Percentiles rank a stretch among this genome's conserved stretches.
Conservation (phyloP, 1,284 basidiomycete species). For the Cutaneotrichosporon arboriforme region DNA sequence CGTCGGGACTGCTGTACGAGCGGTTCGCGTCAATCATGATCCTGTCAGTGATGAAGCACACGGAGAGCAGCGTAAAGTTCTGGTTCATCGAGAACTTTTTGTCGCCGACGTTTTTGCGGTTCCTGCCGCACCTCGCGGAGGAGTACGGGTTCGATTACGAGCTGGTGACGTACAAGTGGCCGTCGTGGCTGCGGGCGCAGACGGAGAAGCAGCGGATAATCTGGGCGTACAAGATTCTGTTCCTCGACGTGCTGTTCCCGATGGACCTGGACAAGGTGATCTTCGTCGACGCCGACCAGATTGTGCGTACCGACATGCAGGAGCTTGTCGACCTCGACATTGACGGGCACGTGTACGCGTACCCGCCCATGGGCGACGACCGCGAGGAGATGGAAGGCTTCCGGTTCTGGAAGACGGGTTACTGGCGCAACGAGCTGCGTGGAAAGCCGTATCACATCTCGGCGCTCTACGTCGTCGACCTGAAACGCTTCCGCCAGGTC, state of each 20-base stretch:
- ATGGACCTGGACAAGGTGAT: constrained; percentile 98
- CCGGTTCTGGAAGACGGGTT: constrained; percentile 95
- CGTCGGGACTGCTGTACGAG: constrained; percentile 94
- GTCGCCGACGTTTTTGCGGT: constrained; percentile 94
- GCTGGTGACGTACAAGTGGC: constrained; percentile 98
- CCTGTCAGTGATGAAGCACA: constrained; percentile 88
- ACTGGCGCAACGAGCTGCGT: constrained; percentile 79
- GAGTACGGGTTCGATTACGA: constrained; percentile 91
- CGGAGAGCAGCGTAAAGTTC: constrained; percentile 89
- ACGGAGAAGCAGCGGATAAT: constrained; percentile 97
- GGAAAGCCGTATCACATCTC: constrained; percentile 81
- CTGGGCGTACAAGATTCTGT: constrained; percentile 99
- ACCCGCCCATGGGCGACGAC: constrained; percentile 96
- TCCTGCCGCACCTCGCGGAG: constrained; percentile 83
- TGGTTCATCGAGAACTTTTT: constrained; percentile 99
- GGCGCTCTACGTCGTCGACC: constrained; percentile 90
- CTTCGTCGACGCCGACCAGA: constrained; percentile 96
- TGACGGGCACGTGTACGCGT: constrained; percentile 85
- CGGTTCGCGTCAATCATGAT: constrained; percentile 98
- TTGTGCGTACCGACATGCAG: constrained; percentile 89
- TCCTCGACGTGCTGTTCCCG: constrained; percentile 96
- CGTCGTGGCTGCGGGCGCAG: constrained; percentile 91
- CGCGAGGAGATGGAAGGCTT: constrained; percentile 93
- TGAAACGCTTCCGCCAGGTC: constrained; percentile 86
- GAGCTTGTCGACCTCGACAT: constrained; percentile 88